These are phyloP conservation scores for Penicillium fuscoglaucum DNA, from an alignment of 2,329 filamentous ascomycete genomes.

Conservation along the genomic window DNA sequence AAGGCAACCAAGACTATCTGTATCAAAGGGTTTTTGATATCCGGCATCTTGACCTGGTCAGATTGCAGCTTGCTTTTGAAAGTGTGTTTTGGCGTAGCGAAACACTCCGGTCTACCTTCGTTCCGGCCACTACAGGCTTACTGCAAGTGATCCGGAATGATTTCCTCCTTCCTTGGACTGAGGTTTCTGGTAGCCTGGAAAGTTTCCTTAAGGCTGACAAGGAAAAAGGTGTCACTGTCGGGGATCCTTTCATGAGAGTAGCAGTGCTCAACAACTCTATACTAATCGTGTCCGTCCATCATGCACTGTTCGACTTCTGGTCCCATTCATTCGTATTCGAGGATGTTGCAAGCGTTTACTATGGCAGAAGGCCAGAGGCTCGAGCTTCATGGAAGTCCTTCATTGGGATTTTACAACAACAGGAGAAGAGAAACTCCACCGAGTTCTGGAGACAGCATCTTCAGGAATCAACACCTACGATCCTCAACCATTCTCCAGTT, in stretches of 20 bases:
- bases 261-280: not conserved
- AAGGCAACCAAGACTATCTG: not conserved
- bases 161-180: not conserved
- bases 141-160: not conserved
- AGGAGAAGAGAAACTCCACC: not conserved
- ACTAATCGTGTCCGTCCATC: not conserved
- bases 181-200: not conserved
- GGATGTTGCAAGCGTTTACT: not conserved
- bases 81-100: not conserved
- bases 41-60: not conserved
- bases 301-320: not conserved
- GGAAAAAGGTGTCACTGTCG: not conserved
- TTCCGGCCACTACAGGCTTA: not conserved
- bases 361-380: not conserved
- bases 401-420: not conserved
- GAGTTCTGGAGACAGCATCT: not conserved
- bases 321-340: not conserved
- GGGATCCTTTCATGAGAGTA: not conserved
- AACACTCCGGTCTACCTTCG: not conserved
- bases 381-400: not conserved
- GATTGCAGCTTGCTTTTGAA: not conserved
- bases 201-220: not conserved
- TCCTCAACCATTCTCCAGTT: not conserved
- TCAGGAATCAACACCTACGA: not conserved
- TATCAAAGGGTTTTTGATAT: not conserved